phyloP scores from a whole-genome alignment of 2,329 filamentous ascomycete species.

The Ilyonectria robusta region DNA sequence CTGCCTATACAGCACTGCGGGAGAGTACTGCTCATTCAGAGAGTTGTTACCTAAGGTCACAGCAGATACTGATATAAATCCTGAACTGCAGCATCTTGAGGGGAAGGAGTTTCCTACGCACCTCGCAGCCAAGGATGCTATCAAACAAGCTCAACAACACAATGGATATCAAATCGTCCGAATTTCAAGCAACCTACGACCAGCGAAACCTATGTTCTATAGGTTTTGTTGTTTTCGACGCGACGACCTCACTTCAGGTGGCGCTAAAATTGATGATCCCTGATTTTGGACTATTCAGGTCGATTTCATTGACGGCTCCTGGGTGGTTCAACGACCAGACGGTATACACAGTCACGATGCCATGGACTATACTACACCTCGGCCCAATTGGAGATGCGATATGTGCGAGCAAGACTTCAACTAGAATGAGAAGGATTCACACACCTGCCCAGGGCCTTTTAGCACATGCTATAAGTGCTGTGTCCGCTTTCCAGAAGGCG shows the following conservation, averaged over 20 bases:
- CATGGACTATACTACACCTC: not conserved
- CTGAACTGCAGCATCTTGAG: not conserved
- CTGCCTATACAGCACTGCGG: no score
- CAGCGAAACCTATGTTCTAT: not conserved
- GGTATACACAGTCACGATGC: constrained; percentile 9
- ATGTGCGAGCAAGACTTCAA: constrained; percentile 6
- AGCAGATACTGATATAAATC: no score
- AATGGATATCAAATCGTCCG: constrained; percentile 3
- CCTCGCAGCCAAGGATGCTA: constrained; percentile 6
- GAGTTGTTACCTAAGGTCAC: no score
- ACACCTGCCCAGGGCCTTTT: not conserved
- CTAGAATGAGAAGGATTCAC: constrained; percentile 4
- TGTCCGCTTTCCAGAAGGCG: not conserved
- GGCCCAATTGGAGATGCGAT: constrained; percentile 5
- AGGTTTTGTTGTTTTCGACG: not conserved
- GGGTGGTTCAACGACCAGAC: constrained; percentile 3
- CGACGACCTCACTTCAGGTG: constrained; percentile 6
- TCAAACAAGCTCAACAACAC: constrained; percentile 6
- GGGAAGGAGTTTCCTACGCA: constrained; percentile 5
- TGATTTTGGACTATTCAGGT: not conserved
- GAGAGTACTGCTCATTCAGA: no score
- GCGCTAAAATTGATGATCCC: constrained; percentile 2
- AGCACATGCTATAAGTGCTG: constrained; percentile 1
- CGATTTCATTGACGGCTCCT: constrained; percentile 1
- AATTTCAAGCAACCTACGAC: constrained; percentile 1